Evolutionary conservation across 805 yeast species (phyloP).

Genomic region (Candida vartiovaarae): DNA sequence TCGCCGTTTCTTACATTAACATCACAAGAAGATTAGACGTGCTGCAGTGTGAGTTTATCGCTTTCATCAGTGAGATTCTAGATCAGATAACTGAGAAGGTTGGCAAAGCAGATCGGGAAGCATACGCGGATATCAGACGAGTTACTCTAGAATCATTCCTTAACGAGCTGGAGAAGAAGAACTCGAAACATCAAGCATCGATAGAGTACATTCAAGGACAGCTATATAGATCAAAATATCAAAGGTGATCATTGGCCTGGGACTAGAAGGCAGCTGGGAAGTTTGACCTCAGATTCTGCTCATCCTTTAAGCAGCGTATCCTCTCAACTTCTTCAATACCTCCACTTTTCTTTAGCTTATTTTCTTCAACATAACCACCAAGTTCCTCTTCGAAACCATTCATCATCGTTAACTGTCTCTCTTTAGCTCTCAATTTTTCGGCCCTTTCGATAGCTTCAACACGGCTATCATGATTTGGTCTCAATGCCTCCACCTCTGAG

Average conservation of each 20-base stretch:
- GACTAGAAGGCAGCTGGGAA: slow-evolving; percentile 26
- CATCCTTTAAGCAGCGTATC: slow-evolving; percentile 57
- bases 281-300: slow-evolving; percentile 54
- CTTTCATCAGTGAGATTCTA: slow-evolving; percentile 5
- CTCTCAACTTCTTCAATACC: slow-evolving; percentile 86
- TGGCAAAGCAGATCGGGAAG: not conserved
- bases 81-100: not conserved
- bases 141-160: slow-evolving; percentile 9
- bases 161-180: slow-evolving; percentile 6
- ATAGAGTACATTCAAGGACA: slow-evolving; percentile 1
- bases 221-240: not conserved
- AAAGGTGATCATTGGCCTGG: no score
- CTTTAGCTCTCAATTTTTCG: slow-evolving; percentile 70
- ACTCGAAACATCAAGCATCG: slow-evolving; percentile 10
- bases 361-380: slow-evolving; percentile 75
- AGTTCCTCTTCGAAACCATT: slow-evolving; percentile 81
- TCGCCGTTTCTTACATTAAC: slow-evolving; percentile 16
- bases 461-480: slow-evolving; percentile 79
- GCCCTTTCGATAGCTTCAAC: slow-evolving; percentile 86
- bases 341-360: slow-evolving; percentile 72
- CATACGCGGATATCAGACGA: not conserved
- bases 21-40: slow-evolving; percentile 3
- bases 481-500: slow-evolving; percentile 67
- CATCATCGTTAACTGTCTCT: slow-evolving; percentile 45
- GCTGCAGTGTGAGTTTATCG: slow-evolving; percentile 1